Percentiles rank a stretch among this genome's conserved stretches.
Conservation (phyloP, 2,329 filamentous ascomycete genomes). For the Dactylellina leptospora region DNA sequence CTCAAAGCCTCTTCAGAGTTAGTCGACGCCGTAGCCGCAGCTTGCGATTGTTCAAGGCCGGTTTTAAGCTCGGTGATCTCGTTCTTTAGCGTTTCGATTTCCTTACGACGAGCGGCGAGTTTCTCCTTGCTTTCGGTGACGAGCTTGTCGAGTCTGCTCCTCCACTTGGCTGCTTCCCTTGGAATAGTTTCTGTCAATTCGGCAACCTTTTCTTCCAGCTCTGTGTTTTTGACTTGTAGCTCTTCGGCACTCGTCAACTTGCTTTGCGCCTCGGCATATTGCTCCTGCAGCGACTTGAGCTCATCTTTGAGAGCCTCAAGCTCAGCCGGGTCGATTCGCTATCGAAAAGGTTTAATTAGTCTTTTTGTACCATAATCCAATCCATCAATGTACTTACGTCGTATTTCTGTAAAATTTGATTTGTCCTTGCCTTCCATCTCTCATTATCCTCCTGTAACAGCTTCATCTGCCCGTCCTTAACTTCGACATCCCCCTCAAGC, state of each 20-base stretch:
- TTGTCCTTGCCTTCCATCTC: constrained; percentile 92
- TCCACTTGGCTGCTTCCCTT: constrained; percentile 53
- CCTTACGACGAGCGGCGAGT: constrained; percentile 37
- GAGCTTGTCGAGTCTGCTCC: constrained; percentile 54
- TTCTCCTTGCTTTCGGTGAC: constrained; percentile 56
- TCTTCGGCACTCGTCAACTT: constrained; percentile 59
- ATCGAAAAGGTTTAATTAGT: constrained; percentile 11
- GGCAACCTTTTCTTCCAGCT: constrained; percentile 53
- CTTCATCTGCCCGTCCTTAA: constrained; percentile 86
- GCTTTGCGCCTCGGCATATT: constrained; percentile 65
- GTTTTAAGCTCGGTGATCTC: constrained; percentile 36
- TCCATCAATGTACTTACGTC: constrained; percentile 63
- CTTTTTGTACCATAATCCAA: neutral
- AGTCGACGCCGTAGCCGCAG: constrained; percentile 17
- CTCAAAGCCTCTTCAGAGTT: constrained; percentile 24
- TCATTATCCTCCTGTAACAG: constrained; percentile 91
- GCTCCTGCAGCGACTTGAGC: constrained; percentile 72
- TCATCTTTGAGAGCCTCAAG: constrained; percentile 87
- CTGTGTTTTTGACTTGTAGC: constrained; percentile 49
- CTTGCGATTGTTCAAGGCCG: constrained; percentile 29
- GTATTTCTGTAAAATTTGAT: constrained; percentile 95
- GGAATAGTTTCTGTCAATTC: constrained; percentile 52
- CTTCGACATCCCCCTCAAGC: constrained; percentile 80
- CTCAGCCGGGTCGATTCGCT: constrained; percentile 87
- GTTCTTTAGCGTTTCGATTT: constrained; percentile 46